phyloP scores from a whole-genome alignment of 345 rosid species.

The Schrenkiella parvula region DNA sequence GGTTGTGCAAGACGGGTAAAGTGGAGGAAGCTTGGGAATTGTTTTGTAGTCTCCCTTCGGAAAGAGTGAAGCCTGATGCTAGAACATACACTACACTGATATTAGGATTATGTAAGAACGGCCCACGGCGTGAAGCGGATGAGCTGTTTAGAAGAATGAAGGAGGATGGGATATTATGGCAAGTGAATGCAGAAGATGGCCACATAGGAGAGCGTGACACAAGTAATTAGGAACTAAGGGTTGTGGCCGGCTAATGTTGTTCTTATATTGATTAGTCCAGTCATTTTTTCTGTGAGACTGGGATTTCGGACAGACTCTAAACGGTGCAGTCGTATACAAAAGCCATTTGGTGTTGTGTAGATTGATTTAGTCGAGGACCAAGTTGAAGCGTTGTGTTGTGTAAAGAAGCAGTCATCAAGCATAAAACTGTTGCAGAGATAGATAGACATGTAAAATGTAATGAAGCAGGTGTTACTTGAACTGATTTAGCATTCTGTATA shows the following conservation, averaged over 20 bases:
- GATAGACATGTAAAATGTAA: not conserved
- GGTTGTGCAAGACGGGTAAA: slow-evolving; percentile 4
- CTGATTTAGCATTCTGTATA: not conserved
- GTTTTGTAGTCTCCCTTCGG: not conserved
- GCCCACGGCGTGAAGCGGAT: slow-evolving; percentile 24
- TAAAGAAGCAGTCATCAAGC: not conserved
- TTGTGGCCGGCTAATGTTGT: not conserved
- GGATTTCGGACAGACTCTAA: not conserved
- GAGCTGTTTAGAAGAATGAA: slow-evolving; percentile 28
- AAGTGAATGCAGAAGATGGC: not conserved
- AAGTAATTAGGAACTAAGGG: not conserved
- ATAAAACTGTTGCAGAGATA: not conserved
- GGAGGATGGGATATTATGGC: slow-evolving; percentile 9
- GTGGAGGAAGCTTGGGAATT: slow-evolving; percentile 5
- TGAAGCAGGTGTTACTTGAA: not conserved
- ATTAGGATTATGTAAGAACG: slow-evolving; percentile 31
- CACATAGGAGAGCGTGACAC: no score
- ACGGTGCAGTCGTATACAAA: not conserved
- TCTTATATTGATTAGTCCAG: not conserved
- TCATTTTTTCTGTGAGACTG: not conserved
- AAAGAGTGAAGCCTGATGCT: slow-evolving; percentile 25
- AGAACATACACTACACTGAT: slow-evolving; percentile 30
- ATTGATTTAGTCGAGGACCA: not conserved
- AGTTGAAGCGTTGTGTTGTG: not conserved
- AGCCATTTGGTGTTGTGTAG: not conserved